Base-by-base conservation (phyloP, 2,329 filamentous ascomycete species). In the Cladophialophora psammophila region DNA sequence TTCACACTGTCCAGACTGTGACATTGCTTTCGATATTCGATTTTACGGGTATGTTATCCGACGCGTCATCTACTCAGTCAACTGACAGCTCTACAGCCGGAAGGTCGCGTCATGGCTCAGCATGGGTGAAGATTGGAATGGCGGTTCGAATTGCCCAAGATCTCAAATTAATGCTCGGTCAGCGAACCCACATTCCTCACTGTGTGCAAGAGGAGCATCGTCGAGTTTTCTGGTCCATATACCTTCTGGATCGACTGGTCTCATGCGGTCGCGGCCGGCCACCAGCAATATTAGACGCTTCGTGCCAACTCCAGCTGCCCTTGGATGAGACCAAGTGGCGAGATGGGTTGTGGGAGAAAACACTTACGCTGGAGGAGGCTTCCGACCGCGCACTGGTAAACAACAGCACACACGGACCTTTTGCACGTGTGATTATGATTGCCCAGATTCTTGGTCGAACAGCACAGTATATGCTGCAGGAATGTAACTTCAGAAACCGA, bases 61-160 rank as follows among this genome's bases (percentile, higher is more conserved):
- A n/a, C 15, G 18, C 34, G n/a, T 15, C 13, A 6, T 36, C 18
- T 15, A 40, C 15, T 36, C 8, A 26, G 42, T 42, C 53, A 18
- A 62, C 38, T 5, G 13, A 35, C 42, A 34, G 15, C 48, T 35
- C 20, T 35, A 35, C 3, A 58, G 52, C 36, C 56, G 42, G 36
- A 26, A 34, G 45, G 36, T 20, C 53, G 10, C 72, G 75, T 62
- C 71, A 72, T 26, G 71, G 73, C 60, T 68, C 74, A 6, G 78
- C 76, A 1, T 81, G 79, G 79, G 70, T 80, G 9, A 80, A 80
- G 40, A 74, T 76, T 13, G 88, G 88, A 3, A 80, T 87, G n/a
- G 81, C 87, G 3, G 81, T 90, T 36, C 84, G 88, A n/a, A 86
- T 91, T 60, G 88, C 87, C 0, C 86, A 90, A 73, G 88, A 88